Evolutionary conservation across 768 basidiomycete species (phyloP).

Genomic region (Trametes meyenii): DNA sequence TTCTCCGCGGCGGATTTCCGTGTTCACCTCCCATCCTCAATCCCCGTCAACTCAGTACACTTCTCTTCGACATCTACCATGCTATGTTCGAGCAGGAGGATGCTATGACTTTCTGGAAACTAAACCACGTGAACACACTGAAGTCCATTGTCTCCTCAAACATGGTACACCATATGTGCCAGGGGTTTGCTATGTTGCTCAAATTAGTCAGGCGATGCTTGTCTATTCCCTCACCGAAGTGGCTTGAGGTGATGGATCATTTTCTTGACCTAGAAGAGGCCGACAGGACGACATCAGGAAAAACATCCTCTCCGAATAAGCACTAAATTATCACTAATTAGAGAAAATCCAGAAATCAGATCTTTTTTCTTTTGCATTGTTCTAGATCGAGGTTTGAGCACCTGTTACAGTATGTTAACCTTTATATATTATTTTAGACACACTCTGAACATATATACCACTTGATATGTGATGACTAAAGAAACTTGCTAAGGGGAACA

Average conservation of each 20-base stretch:
- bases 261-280: constrained; percentile 34
- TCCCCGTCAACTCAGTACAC: constrained; percentile 37
- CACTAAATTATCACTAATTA: too few relatives aligned
- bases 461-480: too few relatives aligned
- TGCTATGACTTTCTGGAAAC: constrained; percentile 11
- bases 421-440: too few relatives aligned
- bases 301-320: too few relatives aligned
- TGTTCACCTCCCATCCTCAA: constrained; percentile 31
- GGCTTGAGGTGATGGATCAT: constrained; percentile 44
- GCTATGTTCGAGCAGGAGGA: constrained; percentile 49
- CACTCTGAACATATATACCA: too few relatives aligned
- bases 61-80: constrained; percentile 47
- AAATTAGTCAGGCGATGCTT: constrained; percentile 42
- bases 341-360: too few relatives aligned
- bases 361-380: too few relatives aligned
- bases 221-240: constrained; percentile 36
- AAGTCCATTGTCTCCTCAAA: constrained; percentile 26
- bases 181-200: constrained; percentile 51
- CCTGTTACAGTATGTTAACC: too few relatives aligned
- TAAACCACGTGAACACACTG: constrained; percentile 1
- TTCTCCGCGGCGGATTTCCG: not conserved
- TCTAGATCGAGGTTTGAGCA: too few relatives aligned
- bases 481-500: too few relatives aligned
- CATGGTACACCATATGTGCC: constrained; percentile 49
- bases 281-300: too few relatives aligned